Conservation (phyloP, 768 basidiomycete genomes). For the Phylloporus scabripes region DNA sequence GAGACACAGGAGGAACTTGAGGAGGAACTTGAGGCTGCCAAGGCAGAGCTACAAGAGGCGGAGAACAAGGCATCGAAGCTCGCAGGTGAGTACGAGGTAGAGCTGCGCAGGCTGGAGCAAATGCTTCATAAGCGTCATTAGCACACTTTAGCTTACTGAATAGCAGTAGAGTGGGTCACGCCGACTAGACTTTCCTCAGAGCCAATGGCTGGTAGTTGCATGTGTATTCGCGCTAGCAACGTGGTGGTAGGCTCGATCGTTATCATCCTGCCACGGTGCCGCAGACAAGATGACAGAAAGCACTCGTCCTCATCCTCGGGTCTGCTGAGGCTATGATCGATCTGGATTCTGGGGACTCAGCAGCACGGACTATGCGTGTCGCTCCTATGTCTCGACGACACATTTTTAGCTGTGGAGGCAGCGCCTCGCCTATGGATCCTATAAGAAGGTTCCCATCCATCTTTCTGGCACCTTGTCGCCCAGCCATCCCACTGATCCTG, state of each 20-base stretch:
- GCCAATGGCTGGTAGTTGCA: background rate
- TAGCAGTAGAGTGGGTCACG: too few relatives aligned
- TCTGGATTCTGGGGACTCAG: slow-evolving; percentile 11
- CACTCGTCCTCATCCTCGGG: background rate
- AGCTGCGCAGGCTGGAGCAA: slow-evolving; percentile 24
- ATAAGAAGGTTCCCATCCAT: slow-evolving; percentile 9
- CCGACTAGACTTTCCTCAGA: background rate
- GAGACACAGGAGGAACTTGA: slow-evolving; percentile 42
- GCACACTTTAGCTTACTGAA: background rate
- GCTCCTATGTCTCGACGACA: slow-evolving; percentile 7
- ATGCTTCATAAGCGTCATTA: slow-evolving; percentile 12
- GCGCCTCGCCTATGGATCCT: slow-evolving; percentile 7
- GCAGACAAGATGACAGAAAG: background rate
- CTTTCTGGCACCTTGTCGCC: background rate
- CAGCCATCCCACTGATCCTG: background rate
- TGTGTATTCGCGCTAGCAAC: background rate
- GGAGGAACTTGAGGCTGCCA: slow-evolving; percentile 29
- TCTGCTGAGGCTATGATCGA: slow-evolving; percentile 13
- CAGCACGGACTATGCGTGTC: slow-evolving; percentile 16
- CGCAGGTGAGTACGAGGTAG: slow-evolving; percentile 23
- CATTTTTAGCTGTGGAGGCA: slow-evolving; percentile 5
- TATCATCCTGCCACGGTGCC: slow-evolving; percentile 4
- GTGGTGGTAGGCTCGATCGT: background rate
- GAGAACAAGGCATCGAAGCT: slow-evolving; percentile 22
- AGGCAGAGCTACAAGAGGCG: slow-evolving; percentile 17